phyloP scores from a whole-genome alignment of 1,284 basidiomycete species.

The Cryptococcus sp. region DNA sequence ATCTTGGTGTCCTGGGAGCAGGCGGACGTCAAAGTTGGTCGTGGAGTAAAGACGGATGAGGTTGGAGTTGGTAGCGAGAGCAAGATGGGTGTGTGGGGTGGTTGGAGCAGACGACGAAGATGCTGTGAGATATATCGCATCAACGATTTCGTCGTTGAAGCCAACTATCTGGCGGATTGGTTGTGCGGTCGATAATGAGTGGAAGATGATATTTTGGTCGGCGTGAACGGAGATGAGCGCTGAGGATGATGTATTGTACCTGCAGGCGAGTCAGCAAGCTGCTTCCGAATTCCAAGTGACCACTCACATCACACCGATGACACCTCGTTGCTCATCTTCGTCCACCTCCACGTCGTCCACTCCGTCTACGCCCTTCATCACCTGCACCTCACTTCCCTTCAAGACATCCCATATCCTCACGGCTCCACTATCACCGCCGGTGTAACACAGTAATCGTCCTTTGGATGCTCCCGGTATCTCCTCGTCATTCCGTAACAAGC shows the following conservation, averaged over 20 bases:
- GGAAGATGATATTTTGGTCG: constrained; percentile 93
- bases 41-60: constrained; percentile 84
- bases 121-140: constrained; percentile 71
- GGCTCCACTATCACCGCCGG: constrained; percentile 83
- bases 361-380: constrained; percentile 56
- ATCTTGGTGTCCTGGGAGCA: constrained; percentile 84
- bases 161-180: constrained; percentile 87
- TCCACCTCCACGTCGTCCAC: constrained; percentile 61
- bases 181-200: constrained; percentile 66
- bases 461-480: constrained; percentile 44
- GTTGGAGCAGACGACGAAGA: constrained; percentile 37
- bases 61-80: constrained; percentile 93
- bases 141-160: constrained; percentile 98
- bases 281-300: background rate
- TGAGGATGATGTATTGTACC: constrained; percentile 66
- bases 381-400: constrained; percentile 65
- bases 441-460: constrained; percentile 67
- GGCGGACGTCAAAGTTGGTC: constrained; percentile 69
- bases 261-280: constrained; percentile 49
- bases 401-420: constrained; percentile 80
- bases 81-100: constrained; percentile 64
- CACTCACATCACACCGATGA: constrained; percentile 35
- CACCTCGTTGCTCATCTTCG: constrained; percentile 66
- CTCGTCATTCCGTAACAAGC: constrained; percentile 58
- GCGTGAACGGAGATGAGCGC: constrained; percentile 87